Evolutionary conservation across 1,284 basidiomycete species (phyloP).

Genomic region (Cryptococcus amylolentus): DNA sequence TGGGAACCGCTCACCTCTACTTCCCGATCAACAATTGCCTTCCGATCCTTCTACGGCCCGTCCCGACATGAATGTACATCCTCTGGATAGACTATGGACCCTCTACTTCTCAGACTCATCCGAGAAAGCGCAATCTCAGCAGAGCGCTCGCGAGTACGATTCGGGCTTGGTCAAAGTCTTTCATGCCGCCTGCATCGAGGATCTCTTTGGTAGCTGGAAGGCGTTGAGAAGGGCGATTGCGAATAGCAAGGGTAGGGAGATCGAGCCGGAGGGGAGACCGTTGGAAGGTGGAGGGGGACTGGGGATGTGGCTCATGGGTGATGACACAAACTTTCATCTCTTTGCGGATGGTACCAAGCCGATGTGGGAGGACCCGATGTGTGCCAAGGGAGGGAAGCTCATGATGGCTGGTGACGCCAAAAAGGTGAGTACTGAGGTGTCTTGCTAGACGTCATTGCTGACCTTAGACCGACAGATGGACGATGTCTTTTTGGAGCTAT

Average conservation of each 20-base stretch:
- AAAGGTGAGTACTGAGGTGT: slow-evolving; percentile 13
- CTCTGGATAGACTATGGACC: slow-evolving; percentile 4
- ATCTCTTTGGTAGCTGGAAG: slow-evolving; percentile 34
- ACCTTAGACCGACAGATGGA: slow-evolving; percentile 19
- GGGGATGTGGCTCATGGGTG: slow-evolving; percentile 23
- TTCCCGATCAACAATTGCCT: too few relatives aligned
- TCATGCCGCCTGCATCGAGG: slow-evolving; percentile 21
- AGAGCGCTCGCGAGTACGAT: slow-evolving; percentile 18
- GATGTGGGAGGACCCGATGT: slow-evolving; percentile 40
- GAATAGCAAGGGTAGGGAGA: slow-evolving; percentile 9
- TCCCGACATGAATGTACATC: too few relatives aligned
- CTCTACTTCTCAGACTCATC: slow-evolving; percentile 13
- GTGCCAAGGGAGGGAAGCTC: slow-evolving; percentile 31
- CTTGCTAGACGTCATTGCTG: background rate
- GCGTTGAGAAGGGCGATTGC: slow-evolving; percentile 31
- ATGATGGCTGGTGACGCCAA: slow-evolving; percentile 23
- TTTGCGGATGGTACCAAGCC: slow-evolving; percentile 33
- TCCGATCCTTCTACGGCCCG: too few relatives aligned
- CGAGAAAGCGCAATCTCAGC: background rate
- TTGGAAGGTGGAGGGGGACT: slow-evolving; percentile 21
- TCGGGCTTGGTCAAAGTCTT: slow-evolving; percentile 29
- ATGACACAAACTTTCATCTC: slow-evolving; percentile 38
- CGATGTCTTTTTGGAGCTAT: slow-evolving; percentile 21
- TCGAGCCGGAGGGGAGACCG: slow-evolving; percentile 14
- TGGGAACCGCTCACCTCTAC: too few relatives aligned